Evolutionary conservation across 2,329 filamentous ascomycete species (phyloP), one percentile per base, ranked within the genome.

Genomic region (Cyanodermella asteris): DNA sequence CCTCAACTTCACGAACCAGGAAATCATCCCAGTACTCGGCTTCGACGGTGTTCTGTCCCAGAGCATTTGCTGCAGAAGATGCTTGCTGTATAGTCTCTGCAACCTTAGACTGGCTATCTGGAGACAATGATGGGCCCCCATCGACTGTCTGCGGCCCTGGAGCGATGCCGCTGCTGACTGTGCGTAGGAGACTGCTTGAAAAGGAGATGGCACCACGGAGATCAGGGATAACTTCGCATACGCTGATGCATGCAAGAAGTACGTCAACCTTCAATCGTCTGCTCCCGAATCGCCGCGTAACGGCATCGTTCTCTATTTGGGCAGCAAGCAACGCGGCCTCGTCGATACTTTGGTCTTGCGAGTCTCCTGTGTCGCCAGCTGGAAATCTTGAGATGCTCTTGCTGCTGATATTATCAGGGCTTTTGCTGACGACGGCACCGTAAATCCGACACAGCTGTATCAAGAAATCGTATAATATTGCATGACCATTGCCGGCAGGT

Each of bases 21-120:
- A 94, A 94, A 40, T 91, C 80, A 44, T 97, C 87, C 87, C 87
- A 97, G 43, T 93, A 97, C 36, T 87, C 75, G 5, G 80, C 81
- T 26, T 69, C 61, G 20, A 84, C 49, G 28, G 72, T 51, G 5
- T 61, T 53, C 15, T 81, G 51, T 1, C 81, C 81, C 14, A 93
- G 50, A 30, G 75, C 71, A 31, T 64, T 65, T 1, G 76, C 72
- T n/a, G 87, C 65, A 16, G 60, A 65, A 16, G 82, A 67, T 1
- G 82, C 91, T 33, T 84, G 74, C 18, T 72, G 67, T 30, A 97
- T 82, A 36, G 84, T 91, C 22, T 75, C 76, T 23, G 72, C 61
- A n/a, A 94, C 55, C 14, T 75, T 68, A 13, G 75, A 56, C 48
- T 97, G 87, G 41, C 94, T 87, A 28, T 94, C 82, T 26, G 64